Evolutionary conservation across 208 protist genomes (phyloP).

Genomic region (Leishmania amazonensis): DNA sequence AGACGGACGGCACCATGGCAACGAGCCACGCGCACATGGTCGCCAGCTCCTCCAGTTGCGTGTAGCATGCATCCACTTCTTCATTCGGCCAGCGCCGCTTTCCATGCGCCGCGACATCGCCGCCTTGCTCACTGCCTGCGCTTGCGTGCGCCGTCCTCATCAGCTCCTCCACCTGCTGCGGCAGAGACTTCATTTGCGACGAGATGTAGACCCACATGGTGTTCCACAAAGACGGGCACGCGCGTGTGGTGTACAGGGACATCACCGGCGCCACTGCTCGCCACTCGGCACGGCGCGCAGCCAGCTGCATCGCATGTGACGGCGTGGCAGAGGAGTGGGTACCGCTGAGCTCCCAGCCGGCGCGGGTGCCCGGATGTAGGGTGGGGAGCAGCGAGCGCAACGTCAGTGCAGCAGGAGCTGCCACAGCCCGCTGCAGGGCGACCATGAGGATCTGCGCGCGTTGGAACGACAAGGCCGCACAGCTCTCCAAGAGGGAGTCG

Average conservation of each 20-base stretch:
- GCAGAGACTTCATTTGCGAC: constrained; percentile 12
- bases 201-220: constrained; percentile 12
- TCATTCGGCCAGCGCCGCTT: not conserved
- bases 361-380: not conserved
- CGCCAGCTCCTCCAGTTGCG: constrained; percentile 15
- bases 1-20: not conserved
- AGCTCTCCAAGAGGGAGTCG: constrained; percentile 2
- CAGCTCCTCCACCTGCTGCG: not conserved
- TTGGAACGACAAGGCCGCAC: not conserved
- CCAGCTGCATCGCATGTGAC: not conserved
- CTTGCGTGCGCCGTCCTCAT: not conserved
- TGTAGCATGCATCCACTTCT: not conserved
- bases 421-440: constrained; percentile 16
- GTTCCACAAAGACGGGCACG: constrained; percentile 5
- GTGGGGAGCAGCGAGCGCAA: constrained; percentile 5
- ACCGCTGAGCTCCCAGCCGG: not conserved
- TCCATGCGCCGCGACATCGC: not conserved
- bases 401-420: constrained; percentile 9
- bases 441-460: constrained; percentile 4
- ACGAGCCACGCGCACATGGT: constrained; percentile 26
- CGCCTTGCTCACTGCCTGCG: not conserved
- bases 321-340: not conserved
- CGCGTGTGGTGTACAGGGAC: not conserved
- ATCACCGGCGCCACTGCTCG: constrained; percentile 18
- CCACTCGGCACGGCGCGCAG: constrained; percentile 8